These are phyloP conservation scores for Diaporthe destruens DNA, from an alignment of 2,329 filamentous ascomycete genomes.

Conservation along the genomic window DNA sequence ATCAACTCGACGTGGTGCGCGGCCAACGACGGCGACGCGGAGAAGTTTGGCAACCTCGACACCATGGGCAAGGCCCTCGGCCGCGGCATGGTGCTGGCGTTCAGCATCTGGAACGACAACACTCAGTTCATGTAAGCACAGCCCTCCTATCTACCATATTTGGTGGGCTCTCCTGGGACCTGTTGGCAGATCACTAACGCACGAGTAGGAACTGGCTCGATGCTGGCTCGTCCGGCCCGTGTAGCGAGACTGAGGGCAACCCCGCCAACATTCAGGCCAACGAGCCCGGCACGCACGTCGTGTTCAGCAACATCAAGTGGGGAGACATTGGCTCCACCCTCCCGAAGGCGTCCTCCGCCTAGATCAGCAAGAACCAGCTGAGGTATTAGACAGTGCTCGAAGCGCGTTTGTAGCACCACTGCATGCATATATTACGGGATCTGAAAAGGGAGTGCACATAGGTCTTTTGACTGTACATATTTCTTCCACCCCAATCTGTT, in stretches of 20 bases:
- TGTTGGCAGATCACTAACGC: background rate
- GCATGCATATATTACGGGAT: background rate
- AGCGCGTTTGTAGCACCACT: slow-evolving; percentile 35
- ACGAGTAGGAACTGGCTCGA: slow-evolving; percentile 60
- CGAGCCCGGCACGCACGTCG: slow-evolving; percentile 58
- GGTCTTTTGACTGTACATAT: background rate
- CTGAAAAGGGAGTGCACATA: background rate
- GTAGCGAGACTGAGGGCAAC: slow-evolving; percentile 60
- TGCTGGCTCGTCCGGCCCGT: slow-evolving; percentile 58
- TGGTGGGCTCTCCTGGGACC: background rate
- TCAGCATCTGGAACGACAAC: slow-evolving; percentile 63
- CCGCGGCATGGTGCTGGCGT: slow-evolving; percentile 59
- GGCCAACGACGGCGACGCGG: slow-evolving; percentile 44
- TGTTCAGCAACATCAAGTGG: slow-evolving; percentile 64
- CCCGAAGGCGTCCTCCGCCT: background rate
- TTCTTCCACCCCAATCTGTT: background rate
- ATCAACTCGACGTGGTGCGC: slow-evolving; percentile 66
- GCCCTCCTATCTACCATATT: no score
- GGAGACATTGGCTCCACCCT: slow-evolving; percentile 65
- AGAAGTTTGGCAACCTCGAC: slow-evolving; percentile 47
- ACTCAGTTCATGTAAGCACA: slow-evolving; percentile 39
- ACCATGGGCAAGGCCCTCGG: slow-evolving; percentile 55
- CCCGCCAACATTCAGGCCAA: slow-evolving; percentile 59
- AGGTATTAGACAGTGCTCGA: slow-evolving; percentile 40
- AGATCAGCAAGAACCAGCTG: background rate